Evolutionary conservation across 768 basidiomycete genomes (phyloP).

Genomic region (Lactarius deliciosus): DNA sequence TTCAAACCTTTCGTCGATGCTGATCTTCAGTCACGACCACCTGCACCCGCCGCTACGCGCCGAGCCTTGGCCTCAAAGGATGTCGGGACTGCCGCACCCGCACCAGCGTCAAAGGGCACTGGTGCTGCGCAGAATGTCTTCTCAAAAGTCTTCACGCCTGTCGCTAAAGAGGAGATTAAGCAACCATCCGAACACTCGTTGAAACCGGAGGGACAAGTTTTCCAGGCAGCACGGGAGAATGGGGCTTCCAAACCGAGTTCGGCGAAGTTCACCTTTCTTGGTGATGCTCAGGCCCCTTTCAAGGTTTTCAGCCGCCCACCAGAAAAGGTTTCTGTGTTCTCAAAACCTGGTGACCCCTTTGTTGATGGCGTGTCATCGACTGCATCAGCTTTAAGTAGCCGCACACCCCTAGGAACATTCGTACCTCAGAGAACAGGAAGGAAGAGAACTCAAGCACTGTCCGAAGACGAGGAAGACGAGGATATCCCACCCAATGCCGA

Average conservation of each 20-base stretch:
- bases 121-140: conserved; percentile 44
- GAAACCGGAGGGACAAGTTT: conserved; percentile 9
- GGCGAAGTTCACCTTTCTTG: conserved; percentile 40
- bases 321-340: conserved; percentile 37
- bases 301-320: conserved; percentile 75
- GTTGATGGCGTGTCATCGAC: conserved; percentile 30
- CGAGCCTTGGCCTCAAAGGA: conserved; percentile 56
- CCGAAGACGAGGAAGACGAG: conserved; percentile 34
- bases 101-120: conserved; percentile 29
- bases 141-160: conserved; percentile 64
- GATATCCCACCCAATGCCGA: conserved; percentile 1
- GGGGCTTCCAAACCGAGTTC: conserved; percentile 7
- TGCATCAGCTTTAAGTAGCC: conserved; percentile 28
- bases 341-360: conserved; percentile 38
- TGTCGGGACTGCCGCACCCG: conserved; percentile 32
- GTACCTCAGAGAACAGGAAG: conserved; percentile 18
- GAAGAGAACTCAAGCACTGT: conserved; percentile 23
- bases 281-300: conserved; percentile 43
- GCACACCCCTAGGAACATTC: conserved; percentile 31
- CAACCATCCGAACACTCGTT: conserved; percentile 10
- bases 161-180: conserved; percentile 19
- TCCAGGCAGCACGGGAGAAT: conserved; percentile 11
- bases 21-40: conserved; percentile 46
- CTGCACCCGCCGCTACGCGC: conserved; percentile 37
- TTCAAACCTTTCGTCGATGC: conserved; percentile 67